Base-by-base conservation (phyloP, 2,329 filamentous ascomycete species). In the Pyricularia pennisetigena region DNA sequence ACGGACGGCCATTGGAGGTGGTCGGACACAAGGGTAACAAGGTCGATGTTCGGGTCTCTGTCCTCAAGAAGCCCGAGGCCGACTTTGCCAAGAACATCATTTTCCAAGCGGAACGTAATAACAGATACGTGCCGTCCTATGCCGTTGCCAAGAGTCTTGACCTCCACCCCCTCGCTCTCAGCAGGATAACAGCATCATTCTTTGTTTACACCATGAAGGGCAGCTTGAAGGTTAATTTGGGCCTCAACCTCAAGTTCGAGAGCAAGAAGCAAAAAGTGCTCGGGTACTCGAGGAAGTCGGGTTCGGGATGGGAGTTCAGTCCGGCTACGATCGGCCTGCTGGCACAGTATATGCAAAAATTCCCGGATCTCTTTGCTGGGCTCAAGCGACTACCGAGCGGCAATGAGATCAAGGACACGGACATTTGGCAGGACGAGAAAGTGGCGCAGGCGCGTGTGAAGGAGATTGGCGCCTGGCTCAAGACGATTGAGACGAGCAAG, bases 241-340 rank as follows among this genome's bases (percentile, higher is more conserved):
- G 95, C 0, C 83, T 99, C 70, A 99, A 99, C 75, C 84, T 99
- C 72, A 99, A 99, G 78, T 99, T 99, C 70, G 95, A 99, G 76
- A 92, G 88, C 2, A 94, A 92, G 80, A 97, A 97, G 79, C 85
- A 94, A 73, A 99, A 99, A 80, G 95, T 99, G 7, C 81, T 99
- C 35, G 95, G 95, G 0, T 99, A 97, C 78, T 97, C 94, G 28
- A 90, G 93, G 73, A 95, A 95, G 75, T 89, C 89, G 4, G 83
- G 88, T 14, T 90, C 88, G 30, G 95, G 96, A 6, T 99, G 96
- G 96, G 95, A 99, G 78, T 99, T 97, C 77, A 97, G 94, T 74
- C 85, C 87, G 66, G 90, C 92, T 72, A 94, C 95, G 0, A 84
- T 97, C 69, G 85, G 90, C 64, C 80, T 99, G 68, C 86, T 99